These are phyloP conservation scores for Heterobasidion occidentale DNA, from an alignment of 1,284 basidiomycete genomes.

Conservation along the genomic window DNA sequence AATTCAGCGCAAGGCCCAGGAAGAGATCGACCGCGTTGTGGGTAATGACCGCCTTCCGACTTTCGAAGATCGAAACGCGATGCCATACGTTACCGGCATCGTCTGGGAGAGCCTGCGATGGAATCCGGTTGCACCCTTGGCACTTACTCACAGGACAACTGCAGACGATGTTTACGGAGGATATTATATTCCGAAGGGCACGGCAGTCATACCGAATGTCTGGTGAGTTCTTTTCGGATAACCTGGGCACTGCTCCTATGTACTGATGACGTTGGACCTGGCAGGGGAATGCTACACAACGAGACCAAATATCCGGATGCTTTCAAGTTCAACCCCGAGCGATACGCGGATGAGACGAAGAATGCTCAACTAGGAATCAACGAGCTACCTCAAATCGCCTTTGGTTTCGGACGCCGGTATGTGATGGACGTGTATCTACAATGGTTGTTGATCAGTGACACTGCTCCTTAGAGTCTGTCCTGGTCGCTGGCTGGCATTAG, in stretches of 20 bases:
- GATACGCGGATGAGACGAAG: not conserved
- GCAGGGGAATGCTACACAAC: slow-evolving; percentile 1
- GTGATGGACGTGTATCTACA: not conserved
- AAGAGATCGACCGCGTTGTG: slow-evolving; percentile 31
- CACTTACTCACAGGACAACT: not conserved
- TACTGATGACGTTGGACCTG: slow-evolving; percentile 5
- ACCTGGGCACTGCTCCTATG: not conserved
- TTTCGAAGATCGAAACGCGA: slow-evolving; percentile 22
- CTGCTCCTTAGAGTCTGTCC: not conserved
- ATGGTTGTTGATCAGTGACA: not conserved
- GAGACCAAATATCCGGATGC: not conserved
- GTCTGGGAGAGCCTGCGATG: slow-evolving; percentile 31
- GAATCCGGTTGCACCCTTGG: slow-evolving; percentile 19
- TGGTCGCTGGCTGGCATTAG: not conserved
- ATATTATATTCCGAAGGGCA: slow-evolving; percentile 24
- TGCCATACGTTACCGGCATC: slow-evolving; percentile 32
- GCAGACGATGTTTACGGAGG: slow-evolving; percentile 23
- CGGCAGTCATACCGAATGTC: slow-evolving; percentile 7
- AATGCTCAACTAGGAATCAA: not conserved
- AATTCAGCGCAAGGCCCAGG: slow-evolving; percentile 28
- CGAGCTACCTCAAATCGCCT: not conserved
- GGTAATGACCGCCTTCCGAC: slow-evolving; percentile 25
- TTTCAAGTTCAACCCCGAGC: not conserved
- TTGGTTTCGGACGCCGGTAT: slow-evolving; percentile 1
- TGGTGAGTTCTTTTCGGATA: not conserved